Conservation (phyloP, 208 protist species). For the Leishmania tarentolae region DNA sequence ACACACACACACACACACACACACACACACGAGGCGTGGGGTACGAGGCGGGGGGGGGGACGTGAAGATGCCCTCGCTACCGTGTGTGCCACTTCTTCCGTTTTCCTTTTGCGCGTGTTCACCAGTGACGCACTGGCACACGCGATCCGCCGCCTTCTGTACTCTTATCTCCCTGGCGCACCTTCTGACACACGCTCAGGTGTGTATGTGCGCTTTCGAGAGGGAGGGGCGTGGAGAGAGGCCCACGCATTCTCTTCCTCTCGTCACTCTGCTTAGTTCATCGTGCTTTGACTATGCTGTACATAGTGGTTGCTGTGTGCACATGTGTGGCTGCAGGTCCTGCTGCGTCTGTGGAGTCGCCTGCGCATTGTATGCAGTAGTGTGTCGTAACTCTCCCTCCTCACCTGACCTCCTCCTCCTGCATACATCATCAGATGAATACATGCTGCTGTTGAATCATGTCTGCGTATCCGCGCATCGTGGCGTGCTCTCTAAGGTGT, state of each 20-base stretch:
- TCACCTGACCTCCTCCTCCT: background rate
- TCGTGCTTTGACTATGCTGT: background rate
- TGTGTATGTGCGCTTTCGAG: background rate
- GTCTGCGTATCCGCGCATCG: background rate
- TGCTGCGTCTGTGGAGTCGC: background rate
- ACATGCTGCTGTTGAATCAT: background rate
- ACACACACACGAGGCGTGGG: background rate
- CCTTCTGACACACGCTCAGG: too few species aligned
- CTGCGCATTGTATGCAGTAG: background rate
- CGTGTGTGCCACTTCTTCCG: background rate
- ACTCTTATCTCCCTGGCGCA: background rate
- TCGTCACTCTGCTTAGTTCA: background rate
- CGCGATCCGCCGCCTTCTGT: background rate
- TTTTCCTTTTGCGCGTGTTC: background rate
- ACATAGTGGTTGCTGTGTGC: background rate
- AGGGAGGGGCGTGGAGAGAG: background rate
- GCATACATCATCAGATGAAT: background rate
- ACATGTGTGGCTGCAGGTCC: background rate
- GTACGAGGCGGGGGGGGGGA: background rate
- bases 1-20: background rate
- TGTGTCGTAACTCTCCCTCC: background rate
- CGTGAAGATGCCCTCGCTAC: background rate
- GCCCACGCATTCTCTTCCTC: background rate
- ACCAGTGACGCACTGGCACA: background rate
- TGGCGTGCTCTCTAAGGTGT: background rate